Base-by-base conservation (phyloP, 164 flowering plant genomes). In the Dillenia turbinata region DNA sequence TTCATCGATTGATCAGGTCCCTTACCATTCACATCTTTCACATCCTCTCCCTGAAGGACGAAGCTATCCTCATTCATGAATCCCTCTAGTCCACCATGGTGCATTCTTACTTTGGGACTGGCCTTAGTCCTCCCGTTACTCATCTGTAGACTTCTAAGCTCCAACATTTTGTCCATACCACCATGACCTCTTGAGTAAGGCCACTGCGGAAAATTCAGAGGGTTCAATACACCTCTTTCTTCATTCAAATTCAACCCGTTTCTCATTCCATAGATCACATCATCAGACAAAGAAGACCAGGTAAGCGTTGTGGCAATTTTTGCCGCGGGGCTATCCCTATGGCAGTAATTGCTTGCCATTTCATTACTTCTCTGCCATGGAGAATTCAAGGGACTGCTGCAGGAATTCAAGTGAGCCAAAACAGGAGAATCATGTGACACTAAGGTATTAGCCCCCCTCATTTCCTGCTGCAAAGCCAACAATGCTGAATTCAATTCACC, bases 1-100 rank as follows among this genome's bases (percentile, higher is more conserved):
- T 67, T 73, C 64, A 53, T 60, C 1, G 47, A 24, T 24, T 48
- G 15, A 47, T 64, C 63, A 48, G 14, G 26, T 9, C 59, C 70
- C 46, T 67, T 78, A 15, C 71, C 71, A 17, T 47, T 52, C 12
- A 52, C 66, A 56, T 61, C 58, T 61, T 73, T 74, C 59, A 70
- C 12, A 65, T 61, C 59, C 19, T 70, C 67, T 40, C 73, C 87
- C 46, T 77, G 86, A 12, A 80, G 46, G 52, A 79, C 78, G 56
- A 80, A 73, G 62, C 85, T 78, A 50, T 73, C 86, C 66, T 85
- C 90, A 49, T 72, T 58, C 22, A 51, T 24, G 50, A 73, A 73
- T 50, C 58, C 73, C 47, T 79, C 75, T 9, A 64, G n/a, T 44
- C 61, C 55, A 19, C 43, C n/a, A 17, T 33, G 52, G 15, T 57